Base-by-base conservation (phyloP, 2,329 filamentous ascomycete genomes). In the Macrophomina tecta region DNA sequence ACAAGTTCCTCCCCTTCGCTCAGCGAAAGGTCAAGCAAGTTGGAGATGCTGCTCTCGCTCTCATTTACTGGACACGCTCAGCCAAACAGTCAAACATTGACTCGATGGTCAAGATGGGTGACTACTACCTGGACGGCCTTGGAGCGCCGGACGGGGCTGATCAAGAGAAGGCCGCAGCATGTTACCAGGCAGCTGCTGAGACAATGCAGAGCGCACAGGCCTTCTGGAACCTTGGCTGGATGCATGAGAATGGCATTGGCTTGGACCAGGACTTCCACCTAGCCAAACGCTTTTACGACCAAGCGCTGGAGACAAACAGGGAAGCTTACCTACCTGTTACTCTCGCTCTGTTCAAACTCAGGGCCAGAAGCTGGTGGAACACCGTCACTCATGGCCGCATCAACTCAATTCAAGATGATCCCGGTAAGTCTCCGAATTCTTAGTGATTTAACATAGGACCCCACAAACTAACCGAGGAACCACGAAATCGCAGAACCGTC, bases 211-310 rank as follows among this genome's bases (percentile, higher is more conserved):
- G 93, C 72, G 95, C 94, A 2, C 96, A 99, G 79, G 95, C 96
- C 14, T 88, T 97, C 67, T 99, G 93, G 87, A 98, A 99, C 73
- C 84, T 99, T 14, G 96, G 95, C 5, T 99, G 95, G 95, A 98
- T 99, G 94, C 93, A 99, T 75, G 95, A 99, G 80, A 97, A 98
- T 74, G 95, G 95, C 7, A 85, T 98, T 60, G 93, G 94, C 1
- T 87, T 98, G 23, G 90, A 91, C 65, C 95, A 99, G 76, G 95
- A 99, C 76, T 99, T 96, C 77, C 95, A 99, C 75, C 88, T 99
- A 66, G 95, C 96, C 2, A 99, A 99, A 80, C 86, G 95, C 64
- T 97, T 94, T 79, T 99, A 99, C 75, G 95, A 99, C 73, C 86
- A 95, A 68, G 94, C 95, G 0, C 82, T 97, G 36, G 92, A 94